These are phyloP conservation scores for Ormosia emarginata DNA, from an alignment of 306 rosid species.

Conservation along the genomic window DNA sequence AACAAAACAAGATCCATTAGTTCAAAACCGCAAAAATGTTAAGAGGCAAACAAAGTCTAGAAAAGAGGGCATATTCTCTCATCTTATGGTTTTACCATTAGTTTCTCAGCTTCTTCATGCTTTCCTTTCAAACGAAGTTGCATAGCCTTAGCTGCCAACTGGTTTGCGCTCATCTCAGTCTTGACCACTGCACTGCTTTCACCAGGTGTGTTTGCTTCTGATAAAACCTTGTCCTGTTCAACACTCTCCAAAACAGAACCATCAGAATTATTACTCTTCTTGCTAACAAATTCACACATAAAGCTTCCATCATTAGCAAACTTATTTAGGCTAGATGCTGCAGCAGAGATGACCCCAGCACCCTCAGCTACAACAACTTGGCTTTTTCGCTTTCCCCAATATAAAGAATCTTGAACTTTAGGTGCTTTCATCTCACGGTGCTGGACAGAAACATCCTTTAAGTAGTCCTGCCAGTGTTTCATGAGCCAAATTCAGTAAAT, in stretches of 20 bases:
- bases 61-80: background rate
- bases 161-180: slow-evolving; percentile 72
- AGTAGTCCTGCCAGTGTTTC: slow-evolving; percentile 42
- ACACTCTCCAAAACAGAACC: slow-evolving; percentile 34
- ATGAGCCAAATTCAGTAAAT: slow-evolving; percentile 13
- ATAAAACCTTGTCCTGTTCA: slow-evolving; percentile 27
- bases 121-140: slow-evolving; percentile 92
- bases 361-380: slow-evolving; percentile 40
- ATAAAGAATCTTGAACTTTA: slow-evolving; percentile 61
- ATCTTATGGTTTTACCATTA: slow-evolving; percentile 52
- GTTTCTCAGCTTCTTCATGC: slow-evolving; percentile 80
- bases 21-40: background rate
- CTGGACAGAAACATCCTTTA: slow-evolving; percentile 53
- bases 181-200: slow-evolving; percentile 33
- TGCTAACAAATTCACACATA: slow-evolving; percentile 39
- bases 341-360: slow-evolving; percentile 56
- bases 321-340: slow-evolving; percentile 70
- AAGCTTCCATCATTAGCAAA: slow-evolving; percentile 77
- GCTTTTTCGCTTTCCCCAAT: slow-evolving; percentile 70
- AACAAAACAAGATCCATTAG: background rate
- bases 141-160: slow-evolving; percentile 95
- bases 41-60: background rate
- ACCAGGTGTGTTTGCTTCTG: slow-evolving; percentile 25
- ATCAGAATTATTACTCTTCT: slow-evolving; percentile 33
- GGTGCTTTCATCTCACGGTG: slow-evolving; percentile 73